Percentiles rank a stretch among this genome's conserved stretches.
Evolutionary conservation across 2,329 filamentous ascomycete genomes (phyloP).

Genomic region (Chlorencoelia australis): DNA sequence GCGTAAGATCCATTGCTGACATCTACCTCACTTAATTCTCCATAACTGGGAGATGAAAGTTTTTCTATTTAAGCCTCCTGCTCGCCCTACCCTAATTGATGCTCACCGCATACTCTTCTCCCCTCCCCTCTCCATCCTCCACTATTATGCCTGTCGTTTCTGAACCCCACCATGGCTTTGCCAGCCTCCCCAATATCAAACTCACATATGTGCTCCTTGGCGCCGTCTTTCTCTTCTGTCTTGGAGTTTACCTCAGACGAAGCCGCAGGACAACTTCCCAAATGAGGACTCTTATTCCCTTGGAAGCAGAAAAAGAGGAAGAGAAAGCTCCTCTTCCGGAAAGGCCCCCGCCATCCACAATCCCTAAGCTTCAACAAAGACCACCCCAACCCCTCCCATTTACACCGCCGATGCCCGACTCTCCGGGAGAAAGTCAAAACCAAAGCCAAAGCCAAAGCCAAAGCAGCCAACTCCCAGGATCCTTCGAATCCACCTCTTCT

Average conservation of each 20-base stretch:
- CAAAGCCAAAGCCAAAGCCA: no score
- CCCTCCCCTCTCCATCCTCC: background rate
- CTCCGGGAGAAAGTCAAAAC: no score
- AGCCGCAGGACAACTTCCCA: constrained; percentile 2
- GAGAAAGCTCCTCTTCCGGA: no score
- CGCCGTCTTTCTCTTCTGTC: constrained; percentile 7
- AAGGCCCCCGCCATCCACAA: background rate
- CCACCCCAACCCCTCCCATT: constrained; percentile 1
- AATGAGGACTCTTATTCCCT: no score
- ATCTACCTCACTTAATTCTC: no score
- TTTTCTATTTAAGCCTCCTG: constrained; percentile 11
- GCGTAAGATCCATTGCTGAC: constrained; percentile 10
- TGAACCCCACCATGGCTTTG: background rate
- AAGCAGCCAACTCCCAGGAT: no score
- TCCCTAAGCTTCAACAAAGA: no score
- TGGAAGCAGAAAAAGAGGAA: no score
- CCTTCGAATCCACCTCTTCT: no score
- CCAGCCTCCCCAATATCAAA: constrained; percentile 2
- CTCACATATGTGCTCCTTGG: constrained; percentile 6
- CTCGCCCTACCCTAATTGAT: constrained; percentile 4
- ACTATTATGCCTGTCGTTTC: constrained; percentile 10
- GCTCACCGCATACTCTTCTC: background rate
- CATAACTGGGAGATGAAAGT: no score
- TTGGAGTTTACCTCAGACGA: constrained; percentile 6
- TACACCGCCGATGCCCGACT: background rate